Percentiles rank a stretch among this genome's conserved stretches.
These are phyloP conservation scores for Fusarium sp. DNA, from an alignment of 2,329 filamentous ascomycete species.

Conservation along the genomic window DNA sequence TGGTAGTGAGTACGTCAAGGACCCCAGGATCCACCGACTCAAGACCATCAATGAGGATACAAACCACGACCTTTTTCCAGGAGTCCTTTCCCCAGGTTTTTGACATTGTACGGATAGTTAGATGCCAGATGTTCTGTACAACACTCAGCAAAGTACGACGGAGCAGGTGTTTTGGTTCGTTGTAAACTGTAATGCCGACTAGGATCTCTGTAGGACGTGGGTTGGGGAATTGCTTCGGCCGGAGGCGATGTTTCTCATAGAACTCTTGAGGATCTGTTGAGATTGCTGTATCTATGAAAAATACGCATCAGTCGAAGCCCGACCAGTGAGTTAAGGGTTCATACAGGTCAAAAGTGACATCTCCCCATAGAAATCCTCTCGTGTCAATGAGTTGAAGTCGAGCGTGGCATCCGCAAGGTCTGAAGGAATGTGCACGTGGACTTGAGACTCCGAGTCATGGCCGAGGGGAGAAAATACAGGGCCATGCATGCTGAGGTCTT, in stretches of 20 bases:
- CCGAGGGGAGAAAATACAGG: rapidly evolving
- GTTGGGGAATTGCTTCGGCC: neutral
- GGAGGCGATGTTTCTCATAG: neutral
- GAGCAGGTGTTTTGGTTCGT: conserved; percentile 97
- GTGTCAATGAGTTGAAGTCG: rapidly evolving
- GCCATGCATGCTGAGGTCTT: rapidly evolving
- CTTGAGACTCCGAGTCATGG: rapidly evolving
- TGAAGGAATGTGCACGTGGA: neutral
- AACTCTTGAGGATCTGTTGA: neutral
- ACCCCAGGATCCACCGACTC: conserved; percentile 95
- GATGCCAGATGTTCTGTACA: conserved; percentile 97
- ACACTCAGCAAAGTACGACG: conserved; percentile 91
- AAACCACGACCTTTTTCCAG: conserved; percentile 98
- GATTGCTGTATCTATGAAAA: neutral
- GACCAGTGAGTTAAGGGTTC: rapidly evolving
- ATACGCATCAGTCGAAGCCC: neutral
- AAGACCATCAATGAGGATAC: conserved; percentile 94
- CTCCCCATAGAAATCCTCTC: neutral
- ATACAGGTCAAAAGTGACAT: neutral
- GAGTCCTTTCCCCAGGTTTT: conserved; percentile 99
- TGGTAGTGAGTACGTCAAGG: conserved; percentile 86
- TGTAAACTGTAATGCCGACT: conserved; percentile 98
- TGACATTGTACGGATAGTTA: conserved; percentile 96
- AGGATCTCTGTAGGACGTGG: conserved; percentile 75
- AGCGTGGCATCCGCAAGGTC: neutral